These are phyloP conservation scores for Begonia masoniana DNA, from an alignment of 306 rosid species.

Conservation along the genomic window DNA sequence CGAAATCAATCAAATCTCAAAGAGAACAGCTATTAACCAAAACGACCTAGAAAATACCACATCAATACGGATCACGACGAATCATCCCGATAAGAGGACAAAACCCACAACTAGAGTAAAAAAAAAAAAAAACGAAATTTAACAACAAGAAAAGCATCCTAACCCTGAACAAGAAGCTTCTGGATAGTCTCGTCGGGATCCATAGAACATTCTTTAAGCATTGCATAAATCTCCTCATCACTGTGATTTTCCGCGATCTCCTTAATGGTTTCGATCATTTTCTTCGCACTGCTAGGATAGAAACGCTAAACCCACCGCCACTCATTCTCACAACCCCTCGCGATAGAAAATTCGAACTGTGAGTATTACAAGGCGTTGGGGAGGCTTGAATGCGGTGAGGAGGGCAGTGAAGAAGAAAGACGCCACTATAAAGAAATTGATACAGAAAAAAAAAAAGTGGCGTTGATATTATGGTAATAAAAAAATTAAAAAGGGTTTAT, in stretches of 20 bases:
- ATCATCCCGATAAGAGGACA: slow-evolving; percentile 16
- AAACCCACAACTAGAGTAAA: slow-evolving; percentile 3
- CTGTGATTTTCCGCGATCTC: slow-evolving; percentile 83
- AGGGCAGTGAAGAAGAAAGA: slow-evolving; percentile 1
- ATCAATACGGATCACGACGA: slow-evolving; percentile 30
- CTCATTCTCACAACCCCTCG: slow-evolving; percentile 44
- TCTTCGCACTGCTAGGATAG: slow-evolving; percentile 59
- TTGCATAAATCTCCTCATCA: slow-evolving; percentile 84
- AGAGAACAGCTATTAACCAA: slow-evolving; percentile 6
- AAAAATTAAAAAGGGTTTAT: no score
- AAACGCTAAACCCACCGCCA: slow-evolving; percentile 67
- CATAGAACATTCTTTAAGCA: slow-evolving; percentile 93
- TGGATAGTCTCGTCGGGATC: slow-evolving; percentile 95
- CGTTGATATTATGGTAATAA: no score
- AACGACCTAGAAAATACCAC: slow-evolving; percentile 21
- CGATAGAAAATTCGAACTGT: slow-evolving; percentile 2
- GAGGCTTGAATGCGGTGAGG: slow-evolving; percentile 15
- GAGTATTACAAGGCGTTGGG: background rate
- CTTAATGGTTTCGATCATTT: slow-evolving; percentile 65
- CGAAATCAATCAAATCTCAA: slow-evolving; percentile 5
- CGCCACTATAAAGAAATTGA: no score
- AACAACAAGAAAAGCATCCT: background rate
- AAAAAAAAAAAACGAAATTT: no score
- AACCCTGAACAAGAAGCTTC: slow-evolving; percentile 92
- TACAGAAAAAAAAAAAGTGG: no score